Evolutionary conservation across 176 grass and related monocot species (phyloP).

Genomic region (Musa beccarii): DNA sequence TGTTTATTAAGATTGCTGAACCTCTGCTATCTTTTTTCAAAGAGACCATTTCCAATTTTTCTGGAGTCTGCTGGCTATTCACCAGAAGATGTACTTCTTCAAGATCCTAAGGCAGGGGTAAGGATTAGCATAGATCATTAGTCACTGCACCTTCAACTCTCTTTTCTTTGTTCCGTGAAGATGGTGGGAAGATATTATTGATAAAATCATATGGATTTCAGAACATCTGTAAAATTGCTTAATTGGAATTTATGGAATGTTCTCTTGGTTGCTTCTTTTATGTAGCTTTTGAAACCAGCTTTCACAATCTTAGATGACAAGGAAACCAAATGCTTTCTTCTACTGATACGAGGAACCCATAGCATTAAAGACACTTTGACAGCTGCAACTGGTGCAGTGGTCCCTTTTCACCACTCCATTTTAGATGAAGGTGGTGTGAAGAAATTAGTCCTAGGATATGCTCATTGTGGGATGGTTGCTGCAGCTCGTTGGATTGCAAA

Average conservation of each 20-base stretch:
- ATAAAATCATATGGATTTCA: not conserved
- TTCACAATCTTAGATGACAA: slow-evolving; percentile 58
- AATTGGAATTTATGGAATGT: not conserved
- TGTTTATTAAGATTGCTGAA: slow-evolving; percentile 55
- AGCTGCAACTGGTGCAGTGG: slow-evolving; percentile 59
- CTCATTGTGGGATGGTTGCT: slow-evolving; percentile 53
- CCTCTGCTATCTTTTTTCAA: slow-evolving; percentile 86
- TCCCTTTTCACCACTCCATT: slow-evolving; percentile 76
- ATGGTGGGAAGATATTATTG: too few relatives aligned
- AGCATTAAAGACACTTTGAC: slow-evolving; percentile 75
- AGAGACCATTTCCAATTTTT: slow-evolving; percentile 67
- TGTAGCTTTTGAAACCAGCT: slow-evolving; percentile 41
- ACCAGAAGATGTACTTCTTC: slow-evolving; percentile 59
- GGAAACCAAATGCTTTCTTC: slow-evolving; percentile 61
- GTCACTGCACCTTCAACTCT: not conserved
- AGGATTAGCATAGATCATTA: slow-evolving; percentile 28
- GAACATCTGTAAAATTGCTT: not conserved
- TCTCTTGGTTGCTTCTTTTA: not conserved
- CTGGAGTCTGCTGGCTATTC: slow-evolving; percentile 60
- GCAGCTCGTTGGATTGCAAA: slow-evolving; percentile 66
- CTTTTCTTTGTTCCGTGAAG: not conserved
- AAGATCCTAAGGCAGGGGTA: slow-evolving; percentile 82
- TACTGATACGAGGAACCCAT: slow-evolving; percentile 76
- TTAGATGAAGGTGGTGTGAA: slow-evolving; percentile 75
- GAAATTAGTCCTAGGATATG: slow-evolving; percentile 76